These are phyloP conservation scores for Przewalskia tangutica DNA, from an alignment of 257 asterid genomes.

Conservation along the genomic window DNA sequence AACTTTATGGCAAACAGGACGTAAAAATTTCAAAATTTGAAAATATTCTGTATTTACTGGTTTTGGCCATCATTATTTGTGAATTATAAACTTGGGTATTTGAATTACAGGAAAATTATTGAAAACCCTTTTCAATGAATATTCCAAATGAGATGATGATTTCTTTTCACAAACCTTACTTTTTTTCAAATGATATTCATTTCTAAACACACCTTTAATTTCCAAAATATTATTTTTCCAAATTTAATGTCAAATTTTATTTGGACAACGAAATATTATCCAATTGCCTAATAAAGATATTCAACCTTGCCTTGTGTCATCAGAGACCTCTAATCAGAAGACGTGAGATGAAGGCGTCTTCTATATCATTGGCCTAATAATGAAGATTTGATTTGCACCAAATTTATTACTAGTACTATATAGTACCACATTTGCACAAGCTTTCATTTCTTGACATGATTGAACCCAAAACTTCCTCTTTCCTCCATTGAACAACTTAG, in stretches of 20 bases:
- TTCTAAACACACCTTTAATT: background rate
- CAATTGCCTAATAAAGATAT: background rate
- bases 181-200: background rate
- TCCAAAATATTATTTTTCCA: background rate
- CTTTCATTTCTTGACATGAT: conserved; percentile 1
- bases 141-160: too few species aligned
- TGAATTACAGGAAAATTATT: too few species aligned
- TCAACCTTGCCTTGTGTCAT: background rate
- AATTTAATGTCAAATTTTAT: background rate
- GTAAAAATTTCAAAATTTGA: too few species aligned
- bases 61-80: too few species aligned
- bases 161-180: too few species aligned
- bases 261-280: background rate
- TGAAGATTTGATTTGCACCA: background rate
- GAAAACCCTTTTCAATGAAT: too few species aligned
- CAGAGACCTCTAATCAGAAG: background rate
- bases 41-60: too few species aligned
- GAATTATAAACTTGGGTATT: too few species aligned
- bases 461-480: conserved; percentile 10
- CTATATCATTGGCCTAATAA: background rate
- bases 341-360: background rate
- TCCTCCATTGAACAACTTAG: background rate
- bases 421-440: background rate
- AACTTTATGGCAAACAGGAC: too few species aligned
- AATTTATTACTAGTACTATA: background rate